Evolutionary conservation across 2,329 filamentous ascomycete species (phyloP).

Genomic region (Colletotrichum cereale): DNA sequence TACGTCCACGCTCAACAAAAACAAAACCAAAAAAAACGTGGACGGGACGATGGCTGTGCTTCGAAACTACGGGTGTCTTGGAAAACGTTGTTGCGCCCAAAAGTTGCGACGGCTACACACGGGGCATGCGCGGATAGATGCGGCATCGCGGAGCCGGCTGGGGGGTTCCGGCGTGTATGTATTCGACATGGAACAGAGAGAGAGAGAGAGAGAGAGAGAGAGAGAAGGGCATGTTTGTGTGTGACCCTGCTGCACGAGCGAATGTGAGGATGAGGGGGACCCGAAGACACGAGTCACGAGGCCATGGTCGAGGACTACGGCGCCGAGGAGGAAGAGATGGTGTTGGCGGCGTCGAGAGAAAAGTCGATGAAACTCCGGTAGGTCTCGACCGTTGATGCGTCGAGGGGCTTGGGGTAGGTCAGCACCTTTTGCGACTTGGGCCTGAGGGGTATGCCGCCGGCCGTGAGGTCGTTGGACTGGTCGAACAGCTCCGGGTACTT

Average conservation of each 20-base stretch:
- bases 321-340: conserved; percentile 30
- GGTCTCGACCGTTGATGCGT: conserved; percentile 46
- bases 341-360: conserved; percentile 46
- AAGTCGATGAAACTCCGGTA: conserved; percentile 51
- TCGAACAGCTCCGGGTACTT: conserved; percentile 51
- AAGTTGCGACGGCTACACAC: conserved; percentile 17
- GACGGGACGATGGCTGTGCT: background rate
- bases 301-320: conserved; percentile 10
- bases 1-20: conserved; percentile 7
- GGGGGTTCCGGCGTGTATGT: background rate
- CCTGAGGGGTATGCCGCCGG: conserved; percentile 47
- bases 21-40: background rate
- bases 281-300: conserved; percentile 18
- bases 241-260: conserved; percentile 32
- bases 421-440: conserved; percentile 44
- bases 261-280: background rate
- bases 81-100: background rate
- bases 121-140: conserved; percentile 13
- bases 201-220: background rate
- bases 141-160: conserved; percentile 25
- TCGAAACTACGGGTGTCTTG: conserved; percentile 12
- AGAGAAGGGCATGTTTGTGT: conserved; percentile 10
- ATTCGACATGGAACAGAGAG: background rate
- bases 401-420: conserved; percentile 48
- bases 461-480: conserved; percentile 43